These are phyloP conservation scores for Pichia cephalocereana DNA, from an alignment of 805 yeast genomes.

Conservation along the genomic window DNA sequence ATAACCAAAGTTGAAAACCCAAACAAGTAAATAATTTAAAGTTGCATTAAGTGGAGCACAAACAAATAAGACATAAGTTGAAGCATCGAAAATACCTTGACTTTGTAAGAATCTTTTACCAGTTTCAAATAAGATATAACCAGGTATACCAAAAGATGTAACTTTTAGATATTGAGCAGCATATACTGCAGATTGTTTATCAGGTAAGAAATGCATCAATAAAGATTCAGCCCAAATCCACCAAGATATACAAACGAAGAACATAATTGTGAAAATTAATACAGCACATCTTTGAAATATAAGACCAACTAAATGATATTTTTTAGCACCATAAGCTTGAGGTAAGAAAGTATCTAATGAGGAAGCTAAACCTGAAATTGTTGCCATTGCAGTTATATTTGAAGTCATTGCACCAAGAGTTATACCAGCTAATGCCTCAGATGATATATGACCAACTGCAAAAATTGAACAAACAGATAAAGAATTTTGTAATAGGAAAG, in stretches of 20 bases:
- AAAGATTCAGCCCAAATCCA: conserved; percentile 43
- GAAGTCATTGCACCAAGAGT: conserved; percentile 72
- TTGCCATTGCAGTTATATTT: conserved; percentile 64
- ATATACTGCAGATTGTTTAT: conserved; percentile 34
- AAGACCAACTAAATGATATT: conserved; percentile 56
- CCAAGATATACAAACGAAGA: conserved; percentile 58
- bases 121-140: conserved; percentile 55
- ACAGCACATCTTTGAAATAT: conserved; percentile 60
- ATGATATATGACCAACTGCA: conserved; percentile 67
- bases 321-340: conserved; percentile 66
- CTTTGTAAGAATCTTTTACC: conserved; percentile 67
- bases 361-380: conserved; percentile 72
- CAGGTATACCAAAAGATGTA: conserved; percentile 60
- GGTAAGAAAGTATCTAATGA: conserved; percentile 72
- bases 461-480: conserved; percentile 70
- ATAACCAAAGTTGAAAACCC: conserved; percentile 60
- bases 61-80: conserved; percentile 57
- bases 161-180: conserved; percentile 53
- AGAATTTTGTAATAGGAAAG: conserved; percentile 64
- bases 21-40: conserved; percentile 60
- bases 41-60: conserved; percentile 71
- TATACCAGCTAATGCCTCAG: conserved; percentile 64
- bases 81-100: conserved; percentile 74
- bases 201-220: conserved; percentile 34
- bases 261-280: conserved; percentile 38